These are phyloP conservation scores for Fraxinus velutina DNA, from an alignment of 305 asterid species.

Conservation along the genomic window DNA sequence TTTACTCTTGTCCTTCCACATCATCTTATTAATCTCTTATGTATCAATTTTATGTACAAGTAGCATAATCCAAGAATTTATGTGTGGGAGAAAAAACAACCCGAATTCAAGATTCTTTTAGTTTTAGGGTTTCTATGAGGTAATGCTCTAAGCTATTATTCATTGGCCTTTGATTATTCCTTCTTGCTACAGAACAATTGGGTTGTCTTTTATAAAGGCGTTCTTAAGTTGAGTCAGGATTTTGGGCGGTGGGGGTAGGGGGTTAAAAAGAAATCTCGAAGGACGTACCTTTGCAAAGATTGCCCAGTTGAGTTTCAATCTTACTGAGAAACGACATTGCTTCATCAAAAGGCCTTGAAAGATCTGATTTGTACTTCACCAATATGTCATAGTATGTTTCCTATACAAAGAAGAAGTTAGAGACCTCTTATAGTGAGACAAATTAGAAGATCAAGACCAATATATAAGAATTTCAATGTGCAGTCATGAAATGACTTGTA, in stretches of 20 bases:
- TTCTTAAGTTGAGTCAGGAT: not conserved
- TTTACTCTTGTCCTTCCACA: no score
- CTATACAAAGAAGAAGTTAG: slow-evolving; percentile 27
- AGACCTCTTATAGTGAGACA: not conserved
- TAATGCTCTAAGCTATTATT: not conserved
- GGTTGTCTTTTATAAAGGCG: not conserved
- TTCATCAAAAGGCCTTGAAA: slow-evolving; percentile 70
- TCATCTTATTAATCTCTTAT: no score
- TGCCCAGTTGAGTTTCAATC: slow-evolving; percentile 53
- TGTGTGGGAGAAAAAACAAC: not conserved
- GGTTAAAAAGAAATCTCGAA: not conserved
- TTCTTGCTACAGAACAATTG: not conserved
- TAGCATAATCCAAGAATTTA: no score
- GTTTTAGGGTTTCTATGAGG: slow-evolving; percentile 39
- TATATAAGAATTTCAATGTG: not conserved
- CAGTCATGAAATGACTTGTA: not conserved
- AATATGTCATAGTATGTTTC: slow-evolving; percentile 63
- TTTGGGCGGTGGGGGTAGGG: not conserved
- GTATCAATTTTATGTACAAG: no score
- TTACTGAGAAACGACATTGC: slow-evolving; percentile 70
- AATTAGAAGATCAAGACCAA: not conserved
- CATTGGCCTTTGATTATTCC: not conserved
- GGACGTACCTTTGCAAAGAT: slow-evolving; percentile 64
- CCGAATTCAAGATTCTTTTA: not conserved
- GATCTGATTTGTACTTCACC: slow-evolving; percentile 74